Base-by-base conservation (phyloP, 805 yeast genomes). In the Lachancea cidri region DNA sequence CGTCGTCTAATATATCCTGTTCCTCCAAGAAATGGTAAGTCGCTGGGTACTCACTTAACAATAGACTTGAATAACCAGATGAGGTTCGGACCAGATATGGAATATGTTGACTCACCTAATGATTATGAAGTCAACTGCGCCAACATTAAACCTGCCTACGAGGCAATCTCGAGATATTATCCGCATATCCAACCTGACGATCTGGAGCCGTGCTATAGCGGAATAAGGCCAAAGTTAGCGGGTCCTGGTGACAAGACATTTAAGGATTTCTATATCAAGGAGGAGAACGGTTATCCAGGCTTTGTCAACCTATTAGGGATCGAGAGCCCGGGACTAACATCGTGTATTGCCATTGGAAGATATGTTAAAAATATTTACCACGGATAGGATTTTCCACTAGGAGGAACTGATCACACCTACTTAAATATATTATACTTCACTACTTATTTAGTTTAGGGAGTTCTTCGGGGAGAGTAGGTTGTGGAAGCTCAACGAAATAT, bases 251-350 rank as follows among this genome's bases (percentile, higher is more conserved):
- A 52, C 22, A 56, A 60, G 17, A 60, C 57, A 31, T 84, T 85
- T 60, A 77, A 78, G 33, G 96, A 89, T 56, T 88, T 87, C 57
- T 64, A 79, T 17, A 83, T 88, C 24, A 62, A 76, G 39, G 77
- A 83, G 53, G 93, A 85, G 49, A 73, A 70, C 1, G 88, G 81
- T 0, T 78, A 72, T 52, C 81, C 81, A 2, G 95, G 95, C 1
- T 88, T 86, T 53, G 73, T 87, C 20, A 88, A 86, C 49, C 66
- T 86, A 39, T 54, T 87, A 33, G 94, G 91, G 1, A 87, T 88
- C 11, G 97, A 88, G 58, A 83, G 93, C 53, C 97, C 97, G 0
- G 96, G 96, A 0, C 67, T 88, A 43, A 88, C 97, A 2, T 65
- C 93, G 0, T 69, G 88, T 3, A 67, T 86, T 79, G 95, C 91